phyloP scores from a whole-genome alignment of 305 asterid genomes.

The Withania somnifera region DNA sequence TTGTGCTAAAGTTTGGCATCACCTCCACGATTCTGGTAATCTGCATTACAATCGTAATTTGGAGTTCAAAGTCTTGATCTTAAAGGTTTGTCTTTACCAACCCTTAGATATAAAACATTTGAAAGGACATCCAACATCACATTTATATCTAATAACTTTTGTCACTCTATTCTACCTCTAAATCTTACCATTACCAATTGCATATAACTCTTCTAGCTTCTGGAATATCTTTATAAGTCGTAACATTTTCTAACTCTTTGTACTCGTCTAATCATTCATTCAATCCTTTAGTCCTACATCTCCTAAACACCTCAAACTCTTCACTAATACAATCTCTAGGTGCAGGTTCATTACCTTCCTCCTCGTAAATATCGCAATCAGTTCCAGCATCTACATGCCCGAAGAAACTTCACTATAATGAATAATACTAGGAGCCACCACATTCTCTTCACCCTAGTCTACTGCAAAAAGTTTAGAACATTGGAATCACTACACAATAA shows the following conservation, averaged over 20 bases:
- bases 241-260: background rate
- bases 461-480: too few relatives aligned
- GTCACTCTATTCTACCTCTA: background rate
- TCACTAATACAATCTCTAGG: background rate
- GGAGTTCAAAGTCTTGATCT: background rate
- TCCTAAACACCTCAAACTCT: background rate
- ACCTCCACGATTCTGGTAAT: background rate
- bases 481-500: too few relatives aligned
- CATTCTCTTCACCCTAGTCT: too few relatives aligned
- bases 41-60: background rate
- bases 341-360: background rate
- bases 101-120: background rate
- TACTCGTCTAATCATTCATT: background rate
- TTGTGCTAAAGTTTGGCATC: background rate
- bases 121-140: background rate
- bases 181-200: background rate
- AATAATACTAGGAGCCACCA: background rate
- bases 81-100: too few relatives aligned
- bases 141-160: background rate
- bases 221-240: background rate
- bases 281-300: background rate
- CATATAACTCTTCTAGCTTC: background rate
- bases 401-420: background rate
- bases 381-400: background rate
- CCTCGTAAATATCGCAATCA: background rate